Percentiles rank a stretch among this genome's conserved stretches.
These are phyloP conservation scores for Halophytophthora batemanensis DNA, from an alignment of 352 stramenopile genomes.

Conservation along the genomic window DNA sequence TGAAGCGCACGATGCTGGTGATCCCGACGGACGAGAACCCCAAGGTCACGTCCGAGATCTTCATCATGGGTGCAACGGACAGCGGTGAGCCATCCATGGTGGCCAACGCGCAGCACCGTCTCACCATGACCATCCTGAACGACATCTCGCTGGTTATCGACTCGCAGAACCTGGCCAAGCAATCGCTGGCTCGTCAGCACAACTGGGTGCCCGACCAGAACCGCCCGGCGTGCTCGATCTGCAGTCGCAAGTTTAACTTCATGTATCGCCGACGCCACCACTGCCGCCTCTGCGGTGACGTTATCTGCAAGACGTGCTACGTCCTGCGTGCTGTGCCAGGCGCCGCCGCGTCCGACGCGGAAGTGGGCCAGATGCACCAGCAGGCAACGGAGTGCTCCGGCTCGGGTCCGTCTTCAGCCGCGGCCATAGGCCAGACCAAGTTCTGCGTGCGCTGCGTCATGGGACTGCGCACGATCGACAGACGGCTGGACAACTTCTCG, in stretches of 20 bases:
- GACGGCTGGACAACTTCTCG: slow-evolving; percentile 24
- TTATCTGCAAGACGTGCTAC: slow-evolving; percentile 51
- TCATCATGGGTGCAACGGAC: slow-evolving; percentile 38
- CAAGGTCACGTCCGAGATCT: slow-evolving; percentile 40
- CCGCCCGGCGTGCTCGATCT: slow-evolving; percentile 20
- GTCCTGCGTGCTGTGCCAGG: slow-evolving; percentile 34
- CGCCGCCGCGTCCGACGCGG: slow-evolving; percentile 5
- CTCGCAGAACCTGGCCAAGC: slow-evolving; percentile 44
- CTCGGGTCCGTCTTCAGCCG: not conserved
- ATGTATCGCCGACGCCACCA: slow-evolving; percentile 39
- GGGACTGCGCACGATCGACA: slow-evolving; percentile 37
- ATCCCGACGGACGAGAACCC: slow-evolving; percentile 22
- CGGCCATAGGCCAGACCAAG: slow-evolving; percentile 38
- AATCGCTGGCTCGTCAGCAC: slow-evolving; percentile 22
- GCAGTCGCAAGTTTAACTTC: slow-evolving; percentile 20
- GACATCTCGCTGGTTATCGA: slow-evolving; percentile 36
- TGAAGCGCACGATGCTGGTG: slow-evolving; percentile 49
- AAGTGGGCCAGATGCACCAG: not conserved
- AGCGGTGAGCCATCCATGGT: slow-evolving; percentile 30
- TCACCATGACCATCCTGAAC: slow-evolving; percentile 44
- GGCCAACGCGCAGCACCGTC: slow-evolving; percentile 36
- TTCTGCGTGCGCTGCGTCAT: slow-evolving; percentile 61
- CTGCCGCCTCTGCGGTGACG: slow-evolving; percentile 47
- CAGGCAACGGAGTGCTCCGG: not conserved
- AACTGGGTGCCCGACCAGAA: slow-evolving; percentile 40